Evolutionary conservation across 495 filamentous ascomycete genomes (phyloP), one percentile per base, ranked within the genome.

Genomic region (Penicillium flavigenum): DNA sequence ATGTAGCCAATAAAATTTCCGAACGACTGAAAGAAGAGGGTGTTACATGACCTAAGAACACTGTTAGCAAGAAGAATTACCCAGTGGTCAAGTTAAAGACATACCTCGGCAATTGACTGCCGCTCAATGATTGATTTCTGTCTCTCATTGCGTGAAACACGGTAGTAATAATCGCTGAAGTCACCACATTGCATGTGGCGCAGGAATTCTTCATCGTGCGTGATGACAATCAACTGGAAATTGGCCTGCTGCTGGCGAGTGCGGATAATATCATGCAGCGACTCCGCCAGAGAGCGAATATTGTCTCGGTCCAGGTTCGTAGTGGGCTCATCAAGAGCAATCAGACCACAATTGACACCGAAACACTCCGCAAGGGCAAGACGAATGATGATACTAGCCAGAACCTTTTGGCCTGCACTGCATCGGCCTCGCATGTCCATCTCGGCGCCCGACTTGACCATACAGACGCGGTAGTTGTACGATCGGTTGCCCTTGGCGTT

Each of bases 351-450:
- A 63, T 96, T 96, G 63, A 90, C 82, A 55, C 95, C 95, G 67
- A 99, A 99, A 62, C 92, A 96, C 70, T 99, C 95, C 20, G 94
- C 94, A 43, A 99, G 82, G 17, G 94, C 95, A 32, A 99, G 81
- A 5, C 94, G 92, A 70, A 99, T 98, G 75, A 99, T 95, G 76
- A 99, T 99, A 75, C 88, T 88, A 12, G 94, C 94, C 22, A 99
- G 82, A 26, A 99, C 93, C 66, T 93, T 95, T 71, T 99, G 94
- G 3, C 94, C 94, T 12, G 94, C 94, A 68, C 89, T 93, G 79
- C 94, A 99, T 32, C 94, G 88, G 10, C 94, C 94, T 57, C 94
- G 90, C 94, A 99, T 99, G 75, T 99, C 94, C 93, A 99, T 97
- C 72, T 99, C 94, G 4, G 88, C 87, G 63, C 92, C 90, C 66